Evolutionary conservation across 345 rosid genomes (phyloP), one percentile per base, ranked within the genome.

Genomic region (Corymbia maculata): DNA sequence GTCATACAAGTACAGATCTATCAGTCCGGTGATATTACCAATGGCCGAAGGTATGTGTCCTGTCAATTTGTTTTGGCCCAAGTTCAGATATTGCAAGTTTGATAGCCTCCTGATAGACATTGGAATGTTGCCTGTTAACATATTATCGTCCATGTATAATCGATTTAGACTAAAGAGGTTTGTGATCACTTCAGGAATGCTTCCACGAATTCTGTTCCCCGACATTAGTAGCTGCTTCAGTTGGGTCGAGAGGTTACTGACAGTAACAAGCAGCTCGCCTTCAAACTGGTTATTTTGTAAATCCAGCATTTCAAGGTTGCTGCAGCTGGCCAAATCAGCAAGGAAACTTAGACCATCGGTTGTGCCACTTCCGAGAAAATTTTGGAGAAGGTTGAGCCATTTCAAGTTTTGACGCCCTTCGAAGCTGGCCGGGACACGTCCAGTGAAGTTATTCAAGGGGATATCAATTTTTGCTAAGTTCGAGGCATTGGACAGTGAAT

Each of bases 401-500:
- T 44, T 16, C 21, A 88, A 79, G 55, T 84, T 88, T 51, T 75
- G 88, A 17, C 87, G 79, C 36, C 15, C 61, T 3, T 79, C 51
- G 1, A 86, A 61, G 42, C 57, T 85, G 51, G 14, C 14, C 4
- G 14, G 14, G 51, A 50, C 51, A 12, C 14, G 51, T 12, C 51
- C 14, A 50, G 64, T 52, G 86, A 90, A 88, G 22, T 64, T 86
- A 85, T 90, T 90, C 50, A 24, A 52, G 28, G 24, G 32, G 6
- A 88, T 51, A 26, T 86, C 88, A 36, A 88, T 66, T 17, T 47
- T 32, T 61, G 22, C 15, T 11, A 90, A 75, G 53, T 19, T 84
- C 8, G 90, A 64, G 42, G 90, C 88, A 84, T 90, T 90, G 52
- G 88, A 52, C n/a, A 90, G 5, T n/a, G 90, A 90, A 2, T 57